phyloP scores from a whole-genome alignment of 306 rosid genomes.

The Rosa chinensis region DNA sequence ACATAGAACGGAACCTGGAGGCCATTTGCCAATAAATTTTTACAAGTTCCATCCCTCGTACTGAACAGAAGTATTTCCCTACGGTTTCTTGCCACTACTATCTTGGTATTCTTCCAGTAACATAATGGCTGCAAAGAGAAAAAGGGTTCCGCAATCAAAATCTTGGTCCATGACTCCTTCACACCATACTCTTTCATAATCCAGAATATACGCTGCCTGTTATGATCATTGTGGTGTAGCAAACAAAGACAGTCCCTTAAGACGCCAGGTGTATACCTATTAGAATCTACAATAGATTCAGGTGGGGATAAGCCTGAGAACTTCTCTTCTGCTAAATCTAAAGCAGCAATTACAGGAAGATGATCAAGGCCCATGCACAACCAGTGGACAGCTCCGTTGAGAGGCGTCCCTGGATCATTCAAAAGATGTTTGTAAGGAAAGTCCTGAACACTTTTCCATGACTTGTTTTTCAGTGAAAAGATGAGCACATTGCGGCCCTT shows the following conservation, averaged over 20 bases:
- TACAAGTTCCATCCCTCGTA: slow-evolving; percentile 14
- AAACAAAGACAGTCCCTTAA: slow-evolving; percentile 18
- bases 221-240: not conserved
- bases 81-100: slow-evolving; percentile 12
- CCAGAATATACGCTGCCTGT: not conserved
- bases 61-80: slow-evolving; percentile 9
- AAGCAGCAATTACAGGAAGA: slow-evolving; percentile 14
- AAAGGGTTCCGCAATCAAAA: not conserved
- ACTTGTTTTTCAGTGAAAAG: slow-evolving; percentile 14
- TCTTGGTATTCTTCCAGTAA: slow-evolving; percentile 16
- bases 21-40: slow-evolving; percentile 12
- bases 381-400: slow-evolving; percentile 16
- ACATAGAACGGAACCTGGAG: slow-evolving; percentile 1
- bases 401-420: slow-evolving; percentile 3
- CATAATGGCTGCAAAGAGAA: slow-evolving; percentile 7
- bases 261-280: not conserved
- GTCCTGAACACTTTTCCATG: slow-evolving; percentile 12
- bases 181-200: slow-evolving; percentile 24
- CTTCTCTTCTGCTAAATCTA: slow-evolving; percentile 11
- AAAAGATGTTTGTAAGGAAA: slow-evolving; percentile 5
- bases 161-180: slow-evolving; percentile 22
- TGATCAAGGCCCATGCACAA: slow-evolving; percentile 1
- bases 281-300: not conserved
- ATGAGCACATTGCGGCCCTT: slow-evolving; percentile 4
- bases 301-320: slow-evolving; percentile 9